These are phyloP conservation scores for Prunus mira DNA, from an alignment of 306 rosid species.

Conservation along the genomic window DNA sequence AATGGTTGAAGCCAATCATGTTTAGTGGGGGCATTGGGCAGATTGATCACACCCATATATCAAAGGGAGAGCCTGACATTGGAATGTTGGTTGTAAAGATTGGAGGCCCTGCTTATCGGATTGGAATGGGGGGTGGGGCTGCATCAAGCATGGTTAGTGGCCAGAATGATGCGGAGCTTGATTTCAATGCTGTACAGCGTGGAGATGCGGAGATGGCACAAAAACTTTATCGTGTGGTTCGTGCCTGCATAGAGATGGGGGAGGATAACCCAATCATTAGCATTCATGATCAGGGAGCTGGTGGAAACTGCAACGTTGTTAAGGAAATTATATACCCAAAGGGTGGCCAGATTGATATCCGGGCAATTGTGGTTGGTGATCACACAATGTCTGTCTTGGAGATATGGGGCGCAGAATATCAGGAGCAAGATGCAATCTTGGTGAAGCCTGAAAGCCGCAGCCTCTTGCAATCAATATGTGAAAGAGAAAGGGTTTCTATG, in stretches of 20 bases:
- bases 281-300: conserved; percentile 96
- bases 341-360: conserved; percentile 76
- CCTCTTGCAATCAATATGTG: conserved; percentile 65
- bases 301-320: conserved; percentile 91
- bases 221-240: conserved; percentile 85
- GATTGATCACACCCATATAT: conserved; percentile 74
- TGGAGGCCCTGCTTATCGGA: conserved; percentile 97
- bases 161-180: conserved; percentile 91
- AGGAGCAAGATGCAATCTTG: conserved; percentile 89
- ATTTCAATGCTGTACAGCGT: conserved; percentile 93
- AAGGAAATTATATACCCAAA: conserved; percentile 82
- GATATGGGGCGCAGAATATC: conserved; percentile 96
- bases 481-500: conserved; percentile 83
- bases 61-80: conserved; percentile 80
- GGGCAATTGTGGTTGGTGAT: conserved; percentile 79
- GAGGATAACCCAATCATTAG: conserved; percentile 80
- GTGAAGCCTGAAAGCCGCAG: conserved; percentile 70
- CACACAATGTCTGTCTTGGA: conserved; percentile 89
- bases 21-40: conserved; percentile 92
- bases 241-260: conserved; percentile 92
- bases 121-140: conserved; percentile 97
- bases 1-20: conserved; percentile 98
- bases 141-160: conserved; percentile 98
- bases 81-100: conserved; percentile 90
- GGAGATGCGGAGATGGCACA: conserved; percentile 99